These are phyloP conservation scores for Craspedostauros australis DNA, from an alignment of 108 stramenopile genomes.

Conservation along the genomic window DNA sequence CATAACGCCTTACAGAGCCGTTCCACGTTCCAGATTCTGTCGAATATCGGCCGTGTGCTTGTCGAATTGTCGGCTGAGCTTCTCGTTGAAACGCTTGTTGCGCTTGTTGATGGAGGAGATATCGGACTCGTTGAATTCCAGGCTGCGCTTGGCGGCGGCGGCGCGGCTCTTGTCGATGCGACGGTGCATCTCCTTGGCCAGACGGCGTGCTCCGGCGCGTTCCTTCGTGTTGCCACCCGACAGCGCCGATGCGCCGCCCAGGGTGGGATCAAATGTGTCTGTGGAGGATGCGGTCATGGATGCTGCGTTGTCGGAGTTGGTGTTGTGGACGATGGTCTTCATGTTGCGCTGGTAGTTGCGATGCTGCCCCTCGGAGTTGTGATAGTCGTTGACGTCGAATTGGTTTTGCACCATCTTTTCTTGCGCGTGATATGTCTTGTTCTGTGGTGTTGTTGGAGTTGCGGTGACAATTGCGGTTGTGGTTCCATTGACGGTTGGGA, in stretches of 20 bases:
- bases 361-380: conserved; percentile 80
- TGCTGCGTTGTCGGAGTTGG: no score
- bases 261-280: conserved; percentile 59
- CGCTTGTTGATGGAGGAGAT: conserved; percentile 81
- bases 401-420: conserved; percentile 10
- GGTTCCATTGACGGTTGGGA: no score
- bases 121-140: conserved; percentile 68
- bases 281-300: conserved; percentile 1
- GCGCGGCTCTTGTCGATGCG: conserved; percentile 59
- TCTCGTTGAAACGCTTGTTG: conserved; percentile 86
- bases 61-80: conserved; percentile 80
- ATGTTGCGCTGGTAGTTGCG: conserved; percentile 75
- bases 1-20: conserved; percentile 82
- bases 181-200: conserved; percentile 78
- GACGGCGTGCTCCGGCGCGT: conserved; percentile 67
- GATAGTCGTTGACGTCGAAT: conserved; percentile 55
- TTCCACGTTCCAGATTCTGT: conserved; percentile 89
- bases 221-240: conserved; percentile 25
- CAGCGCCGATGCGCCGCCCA: conserved; percentile 4
- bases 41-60: conserved; percentile 82
- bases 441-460: background rate
- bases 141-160: conserved; percentile 49
- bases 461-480: background rate
- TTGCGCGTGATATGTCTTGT: conserved; percentile 27
- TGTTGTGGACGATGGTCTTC: conserved; percentile 30